Conservation (phyloP, 2,329 filamentous ascomycete genomes). For the Nothomitra cinnamomea region DNA sequence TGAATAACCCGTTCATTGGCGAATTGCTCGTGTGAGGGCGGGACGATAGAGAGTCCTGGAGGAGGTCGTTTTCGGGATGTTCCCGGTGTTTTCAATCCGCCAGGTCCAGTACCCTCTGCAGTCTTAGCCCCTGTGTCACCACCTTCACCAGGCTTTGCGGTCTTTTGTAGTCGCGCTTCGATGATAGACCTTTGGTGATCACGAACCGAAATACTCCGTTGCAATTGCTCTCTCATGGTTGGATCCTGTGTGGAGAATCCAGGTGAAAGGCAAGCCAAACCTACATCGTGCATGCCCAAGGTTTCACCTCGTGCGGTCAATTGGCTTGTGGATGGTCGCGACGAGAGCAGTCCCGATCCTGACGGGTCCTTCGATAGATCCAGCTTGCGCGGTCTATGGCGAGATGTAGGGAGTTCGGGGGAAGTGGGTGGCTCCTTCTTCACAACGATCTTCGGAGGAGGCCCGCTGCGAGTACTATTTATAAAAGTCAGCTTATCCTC, state of each 20-base stretch:
- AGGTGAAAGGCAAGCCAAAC: slow-evolving; percentile 83
- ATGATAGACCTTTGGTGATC: slow-evolving; percentile 94
- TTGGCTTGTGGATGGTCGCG: slow-evolving; percentile 48
- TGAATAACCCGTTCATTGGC: slow-evolving; percentile 91
- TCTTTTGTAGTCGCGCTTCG: slow-evolving; percentile 75
- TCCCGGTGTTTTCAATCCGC: slow-evolving; percentile 46
- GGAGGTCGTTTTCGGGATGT: slow-evolving; percentile 66
- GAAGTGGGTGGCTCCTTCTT: slow-evolving; percentile 87
- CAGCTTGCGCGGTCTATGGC: slow-evolving; percentile 28
- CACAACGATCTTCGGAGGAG: slow-evolving; percentile 67
- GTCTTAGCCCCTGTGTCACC: slow-evolving; percentile 39
- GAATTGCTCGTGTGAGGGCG: slow-evolving; percentile 81
- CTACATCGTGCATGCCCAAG: slow-evolving; percentile 77
- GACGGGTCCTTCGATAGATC: slow-evolving; percentile 27
- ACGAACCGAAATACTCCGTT: slow-evolving; percentile 80
- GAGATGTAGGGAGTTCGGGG: slow-evolving; percentile 49
- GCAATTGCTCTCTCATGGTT: slow-evolving; percentile 87
- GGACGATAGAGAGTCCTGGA: slow-evolving; percentile 83
- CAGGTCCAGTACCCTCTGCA: slow-evolving; percentile 31
- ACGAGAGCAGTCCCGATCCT: slow-evolving; percentile 28
- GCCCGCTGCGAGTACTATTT: slow-evolving; percentile 16
- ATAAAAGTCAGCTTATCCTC: not conserved
- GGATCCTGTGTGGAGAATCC: slow-evolving; percentile 94
- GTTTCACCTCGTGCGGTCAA: slow-evolving; percentile 59
- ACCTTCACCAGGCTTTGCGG: slow-evolving; percentile 61